These are phyloP conservation scores for Trichosporon sp. DNA, from an alignment of 1,284 basidiomycete genomes.

Conservation along the genomic window DNA sequence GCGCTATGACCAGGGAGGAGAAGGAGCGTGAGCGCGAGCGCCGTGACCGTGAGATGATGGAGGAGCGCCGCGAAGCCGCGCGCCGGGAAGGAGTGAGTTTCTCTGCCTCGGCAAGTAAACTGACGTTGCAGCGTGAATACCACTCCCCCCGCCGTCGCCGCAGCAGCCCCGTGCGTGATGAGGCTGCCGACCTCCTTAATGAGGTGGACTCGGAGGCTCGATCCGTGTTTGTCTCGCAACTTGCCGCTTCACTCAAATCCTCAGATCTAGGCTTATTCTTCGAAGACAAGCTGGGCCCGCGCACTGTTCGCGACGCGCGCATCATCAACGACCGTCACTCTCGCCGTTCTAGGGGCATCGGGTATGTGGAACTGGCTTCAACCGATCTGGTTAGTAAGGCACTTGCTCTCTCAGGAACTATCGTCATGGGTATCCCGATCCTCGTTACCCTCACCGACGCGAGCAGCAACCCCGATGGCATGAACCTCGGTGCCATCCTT, in stretches of 20 bases:
- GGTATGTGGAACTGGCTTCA: constrained; percentile 91
- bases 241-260: constrained; percentile 89
- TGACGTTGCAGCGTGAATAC: constrained; percentile 7
- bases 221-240: constrained; percentile 96
- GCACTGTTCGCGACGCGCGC: constrained; percentile 85
- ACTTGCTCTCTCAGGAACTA: constrained; percentile 70
- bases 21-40: constrained; percentile 40
- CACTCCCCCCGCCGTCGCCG: constrained; percentile 41
- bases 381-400: constrained; percentile 89
- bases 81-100: constrained; percentile 22
- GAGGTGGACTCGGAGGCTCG: constrained; percentile 78
- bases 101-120: background rate
- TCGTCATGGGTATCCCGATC: constrained; percentile 96
- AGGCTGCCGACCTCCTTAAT: constrained; percentile 51
- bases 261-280: constrained; percentile 97
- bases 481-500: constrained; percentile 16
- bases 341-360: constrained; percentile 92
- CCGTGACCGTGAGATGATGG: constrained; percentile 43
- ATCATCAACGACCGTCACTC: constrained; percentile 92
- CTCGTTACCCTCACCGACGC: constrained; percentile 94
- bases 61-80: constrained; percentile 38
- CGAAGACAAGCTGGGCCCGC: constrained; percentile 90
- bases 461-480: constrained; percentile 73
- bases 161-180: constrained; percentile 68
- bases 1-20: constrained; percentile 40